These are phyloP conservation scores for Boletus rubroflammeus DNA, from an alignment of 768 basidiomycete species.

Conservation along the genomic window DNA sequence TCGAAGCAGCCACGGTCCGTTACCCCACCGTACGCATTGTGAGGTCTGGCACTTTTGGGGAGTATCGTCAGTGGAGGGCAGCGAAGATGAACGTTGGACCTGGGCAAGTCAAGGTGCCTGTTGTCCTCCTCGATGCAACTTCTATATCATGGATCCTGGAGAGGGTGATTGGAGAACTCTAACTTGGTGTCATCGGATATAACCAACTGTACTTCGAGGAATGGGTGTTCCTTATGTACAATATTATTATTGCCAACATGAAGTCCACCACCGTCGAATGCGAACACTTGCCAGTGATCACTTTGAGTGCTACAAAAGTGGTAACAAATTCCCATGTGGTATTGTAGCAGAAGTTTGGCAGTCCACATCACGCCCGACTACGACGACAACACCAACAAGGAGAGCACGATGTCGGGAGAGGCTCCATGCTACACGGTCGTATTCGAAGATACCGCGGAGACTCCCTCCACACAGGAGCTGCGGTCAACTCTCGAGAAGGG, in stretches of 20 bases:
- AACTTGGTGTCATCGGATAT: not conserved
- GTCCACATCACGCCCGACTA: constrained; percentile 6
- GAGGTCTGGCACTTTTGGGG: not conserved
- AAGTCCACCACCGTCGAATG: too few relatives aligned
- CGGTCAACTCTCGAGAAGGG: constrained; percentile 87
- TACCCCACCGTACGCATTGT: not conserved
- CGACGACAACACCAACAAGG: constrained; percentile 9
- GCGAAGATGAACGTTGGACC: not conserved
- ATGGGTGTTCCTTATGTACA: not conserved
- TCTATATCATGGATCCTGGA: not conserved
- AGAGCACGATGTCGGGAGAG: constrained; percentile 41
- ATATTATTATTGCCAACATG: not conserved
- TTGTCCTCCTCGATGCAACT: not conserved
- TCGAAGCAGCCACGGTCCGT: not conserved
- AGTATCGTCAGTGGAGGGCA: not conserved
- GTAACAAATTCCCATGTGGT: constrained; percentile 7
- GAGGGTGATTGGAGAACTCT: not conserved
- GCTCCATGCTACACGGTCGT: constrained; percentile 76
- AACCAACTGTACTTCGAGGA: not conserved
- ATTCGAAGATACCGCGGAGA: constrained; percentile 67
- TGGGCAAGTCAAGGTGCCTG: not conserved
- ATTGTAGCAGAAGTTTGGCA: not conserved
- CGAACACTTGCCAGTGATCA: too few relatives aligned
- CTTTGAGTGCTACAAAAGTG: constrained; percentile 5
- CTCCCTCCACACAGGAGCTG: constrained; percentile 78